Conservation (phyloP, 1,284 basidiomycete species). For the Retiboletus flavoniger region DNA sequence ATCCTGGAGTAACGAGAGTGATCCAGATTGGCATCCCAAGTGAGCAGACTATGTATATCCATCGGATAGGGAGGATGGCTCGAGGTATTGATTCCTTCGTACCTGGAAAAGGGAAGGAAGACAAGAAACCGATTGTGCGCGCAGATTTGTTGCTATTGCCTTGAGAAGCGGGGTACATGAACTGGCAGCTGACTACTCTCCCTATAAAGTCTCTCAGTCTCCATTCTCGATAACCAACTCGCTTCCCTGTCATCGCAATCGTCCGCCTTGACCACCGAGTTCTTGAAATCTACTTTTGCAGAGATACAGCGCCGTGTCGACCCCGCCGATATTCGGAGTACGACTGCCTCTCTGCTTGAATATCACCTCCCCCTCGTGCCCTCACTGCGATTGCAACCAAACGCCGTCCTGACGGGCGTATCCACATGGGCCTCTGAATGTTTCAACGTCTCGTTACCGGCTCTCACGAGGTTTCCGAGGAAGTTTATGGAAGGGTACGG, state of each 20-base stretch:
- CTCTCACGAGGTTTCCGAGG: constrained; percentile 22
- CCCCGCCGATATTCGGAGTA: constrained; percentile 57
- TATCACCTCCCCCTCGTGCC: constrained; percentile 65
- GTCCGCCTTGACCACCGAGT: constrained; percentile 19
- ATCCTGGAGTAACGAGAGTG: constrained; percentile 88
- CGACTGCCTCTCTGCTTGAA: constrained; percentile 72
- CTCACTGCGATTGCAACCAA: constrained; percentile 50
- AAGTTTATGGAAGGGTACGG: constrained; percentile 26
- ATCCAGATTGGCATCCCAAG: constrained; percentile 88
- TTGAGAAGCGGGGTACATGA: constrained; percentile 79
- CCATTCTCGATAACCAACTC: constrained; percentile 17
- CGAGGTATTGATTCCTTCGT: constrained; percentile 68
- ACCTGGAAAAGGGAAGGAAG: neutral
- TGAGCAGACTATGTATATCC: constrained; percentile 79
- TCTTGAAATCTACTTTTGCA: constrained; percentile 34
- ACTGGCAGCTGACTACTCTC: constrained; percentile 63
- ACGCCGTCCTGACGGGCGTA: constrained; percentile 58
- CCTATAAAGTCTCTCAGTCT: constrained; percentile 63
- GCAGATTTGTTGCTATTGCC: constrained; percentile 87
- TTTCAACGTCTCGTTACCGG: constrained; percentile 23
- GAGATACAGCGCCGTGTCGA: constrained; percentile 48
- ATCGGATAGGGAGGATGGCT: constrained; percentile 91
- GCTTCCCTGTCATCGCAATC: constrained; percentile 8
- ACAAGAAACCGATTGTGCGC: constrained; percentile 31
- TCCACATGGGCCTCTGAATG: constrained; percentile 60